Evolutionary conservation across 768 basidiomycete species (phyloP).

Genomic region (Russula griseocarnosa): DNA sequence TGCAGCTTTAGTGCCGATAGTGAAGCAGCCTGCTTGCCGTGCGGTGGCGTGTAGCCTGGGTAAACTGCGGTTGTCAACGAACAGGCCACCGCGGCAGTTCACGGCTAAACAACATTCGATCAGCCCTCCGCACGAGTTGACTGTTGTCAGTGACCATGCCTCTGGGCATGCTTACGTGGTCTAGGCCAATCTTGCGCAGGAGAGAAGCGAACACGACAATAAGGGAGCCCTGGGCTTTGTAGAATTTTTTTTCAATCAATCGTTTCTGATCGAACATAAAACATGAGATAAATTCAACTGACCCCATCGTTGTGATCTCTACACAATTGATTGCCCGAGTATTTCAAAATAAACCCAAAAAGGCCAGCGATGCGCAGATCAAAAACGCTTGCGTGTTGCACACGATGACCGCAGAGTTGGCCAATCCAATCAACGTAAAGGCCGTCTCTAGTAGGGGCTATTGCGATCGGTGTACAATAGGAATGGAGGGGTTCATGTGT

Average conservation of each 20-base stretch:
- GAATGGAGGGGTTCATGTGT: not conserved
- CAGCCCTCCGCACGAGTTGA: conserved; percentile 16
- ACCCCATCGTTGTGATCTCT: not conserved
- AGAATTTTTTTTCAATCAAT: conserved; percentile 17
- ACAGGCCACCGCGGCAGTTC: conserved; percentile 10
- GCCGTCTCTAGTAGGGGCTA: not conserved
- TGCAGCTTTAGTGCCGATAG: conserved; percentile 16
- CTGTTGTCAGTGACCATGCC: conserved; percentile 9
- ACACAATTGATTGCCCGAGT: not conserved
- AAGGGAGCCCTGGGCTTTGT: not conserved
- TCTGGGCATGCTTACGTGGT: not conserved
- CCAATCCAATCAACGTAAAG: not conserved
- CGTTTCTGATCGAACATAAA: conserved; percentile 42
- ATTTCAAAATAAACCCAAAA: not conserved
- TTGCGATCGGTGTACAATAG: not conserved
- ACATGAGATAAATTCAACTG: not conserved
- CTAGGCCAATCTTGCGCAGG: conserved; percentile 10
- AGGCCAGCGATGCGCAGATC: not conserved
- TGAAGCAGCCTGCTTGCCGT: conserved; percentile 11
- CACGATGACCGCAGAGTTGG: not conserved
- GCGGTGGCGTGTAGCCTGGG: conserved; percentile 15
- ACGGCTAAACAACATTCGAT: conserved; percentile 20
- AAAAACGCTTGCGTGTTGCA: not conserved
- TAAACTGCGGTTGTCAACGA: conserved; percentile 13
- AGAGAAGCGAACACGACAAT: conserved; percentile 3